phyloP scores from a whole-genome alignment of 306 rosid genomes.

The Astragalus membranaceus region DNA sequence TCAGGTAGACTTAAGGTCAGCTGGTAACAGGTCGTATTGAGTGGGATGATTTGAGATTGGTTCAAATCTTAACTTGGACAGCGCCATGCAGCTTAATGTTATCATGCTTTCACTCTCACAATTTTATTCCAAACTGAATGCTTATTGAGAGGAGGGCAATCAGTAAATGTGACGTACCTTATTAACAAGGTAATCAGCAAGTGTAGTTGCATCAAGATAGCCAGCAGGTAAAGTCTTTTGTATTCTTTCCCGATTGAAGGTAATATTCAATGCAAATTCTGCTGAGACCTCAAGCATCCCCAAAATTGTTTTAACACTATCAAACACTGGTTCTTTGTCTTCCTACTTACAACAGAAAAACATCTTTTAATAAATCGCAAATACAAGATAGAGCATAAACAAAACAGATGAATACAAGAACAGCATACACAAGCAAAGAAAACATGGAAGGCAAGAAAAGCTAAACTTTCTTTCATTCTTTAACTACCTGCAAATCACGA shows the following conservation, averaged over 20 bases:
- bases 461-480: neutral
- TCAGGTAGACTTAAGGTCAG: neutral
- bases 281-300: constrained; percentile 99
- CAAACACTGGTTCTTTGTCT: constrained; percentile 94
- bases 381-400: neutral
- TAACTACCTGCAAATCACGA: constrained; percentile 88
- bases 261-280: constrained; percentile 77
- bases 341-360: constrained; percentile 51
- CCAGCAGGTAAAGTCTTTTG: constrained; percentile 86
- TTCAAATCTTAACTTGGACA: constrained; percentile 17
- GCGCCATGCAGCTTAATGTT: neutral
- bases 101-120: neutral
- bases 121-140: neutral
- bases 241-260: constrained; percentile 75
- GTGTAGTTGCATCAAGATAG: constrained; percentile 96
- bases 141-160: neutral
- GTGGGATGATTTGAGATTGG: neutral
- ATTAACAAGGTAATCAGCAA: constrained; percentile 94
- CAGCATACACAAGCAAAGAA: neutral
- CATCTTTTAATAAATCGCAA: neutral
- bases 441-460: constrained; percentile 1
- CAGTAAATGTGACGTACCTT: constrained; percentile 47
- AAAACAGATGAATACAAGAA: neutral
- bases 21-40: neutral
- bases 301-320: constrained; percentile 82